Evolutionary conservation across 306 rosid genomes (phyloP).

Genomic region (Rubus parviflorus): DNA sequence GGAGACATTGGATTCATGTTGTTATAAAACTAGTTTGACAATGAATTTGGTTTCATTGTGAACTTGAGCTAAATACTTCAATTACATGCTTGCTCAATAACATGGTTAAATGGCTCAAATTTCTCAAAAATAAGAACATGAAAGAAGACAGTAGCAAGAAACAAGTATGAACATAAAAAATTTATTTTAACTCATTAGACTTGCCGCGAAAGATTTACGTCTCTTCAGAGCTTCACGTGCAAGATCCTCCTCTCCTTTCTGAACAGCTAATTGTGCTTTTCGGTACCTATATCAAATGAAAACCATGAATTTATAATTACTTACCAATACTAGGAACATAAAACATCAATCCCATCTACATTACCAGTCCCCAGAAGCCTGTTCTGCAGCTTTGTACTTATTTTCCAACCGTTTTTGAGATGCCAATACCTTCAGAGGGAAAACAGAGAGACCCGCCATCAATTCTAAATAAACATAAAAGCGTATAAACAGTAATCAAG

Average conservation of each 20-base stretch:
- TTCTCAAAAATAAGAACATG: neutral
- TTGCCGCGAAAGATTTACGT: constrained; percentile 88
- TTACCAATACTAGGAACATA: constrained; percentile 9
- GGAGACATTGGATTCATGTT: neutral
- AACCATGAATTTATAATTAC: constrained; percentile 19
- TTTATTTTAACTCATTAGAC: constrained; percentile 13
- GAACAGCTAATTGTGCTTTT: constrained; percentile 90
- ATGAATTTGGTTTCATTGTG: neutral
- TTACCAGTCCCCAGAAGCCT: constrained; percentile 98
- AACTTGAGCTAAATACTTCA: neutral
- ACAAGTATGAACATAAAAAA: neutral
- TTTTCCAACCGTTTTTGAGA: constrained; percentile 92
- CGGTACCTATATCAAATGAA: constrained; percentile 60
- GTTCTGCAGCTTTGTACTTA: constrained; percentile 79
- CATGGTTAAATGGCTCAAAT: neutral
- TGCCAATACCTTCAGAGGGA: constrained; percentile 71
- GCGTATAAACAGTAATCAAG: neutral
- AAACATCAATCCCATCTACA: constrained; percentile 17
- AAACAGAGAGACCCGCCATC: neutral
- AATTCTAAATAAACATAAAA: constrained; percentile 11
- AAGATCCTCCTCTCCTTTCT: constrained; percentile 91
- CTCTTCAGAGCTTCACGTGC: constrained; percentile 97
- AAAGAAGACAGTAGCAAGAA: neutral
- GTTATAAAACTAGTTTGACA: neutral
- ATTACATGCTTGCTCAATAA: neutral